Evolutionary conservation across 345 rosid genomes (phyloP).

Genomic region (Turnera subulata): DNA sequence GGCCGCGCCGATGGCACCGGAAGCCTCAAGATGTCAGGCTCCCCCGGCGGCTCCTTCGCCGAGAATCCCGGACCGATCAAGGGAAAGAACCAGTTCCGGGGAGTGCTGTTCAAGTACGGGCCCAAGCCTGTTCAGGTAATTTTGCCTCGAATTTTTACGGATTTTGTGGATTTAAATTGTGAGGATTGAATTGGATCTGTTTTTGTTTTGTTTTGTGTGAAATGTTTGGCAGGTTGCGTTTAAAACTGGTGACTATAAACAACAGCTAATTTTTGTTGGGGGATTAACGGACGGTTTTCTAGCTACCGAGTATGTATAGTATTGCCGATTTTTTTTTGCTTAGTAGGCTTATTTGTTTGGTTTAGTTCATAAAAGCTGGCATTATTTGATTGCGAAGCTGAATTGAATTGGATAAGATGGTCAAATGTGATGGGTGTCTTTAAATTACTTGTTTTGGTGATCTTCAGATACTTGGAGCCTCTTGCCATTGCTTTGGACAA

Average conservation of each 20-base stretch:
- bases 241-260: constrained; percentile 85
- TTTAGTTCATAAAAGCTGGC: constrained; percentile 1
- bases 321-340: no score
- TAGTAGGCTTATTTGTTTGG: no score
- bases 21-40: constrained; percentile 33
- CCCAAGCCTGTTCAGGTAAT: constrained; percentile 79
- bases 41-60: constrained; percentile 14
- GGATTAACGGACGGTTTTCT: constrained; percentile 87
- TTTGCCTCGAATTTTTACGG: no score
- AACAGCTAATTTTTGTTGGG: constrained; percentile 82
- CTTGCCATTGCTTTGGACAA: constrained; percentile 85
- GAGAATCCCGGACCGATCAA: constrained; percentile 58
- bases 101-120: constrained; percentile 87
- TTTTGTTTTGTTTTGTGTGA: neutral
- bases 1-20: constrained; percentile 51
- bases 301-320: constrained; percentile 73
- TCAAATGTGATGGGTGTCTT: no score
- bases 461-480: constrained; percentile 84
- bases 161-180: no score
- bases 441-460: constrained; percentile 5
- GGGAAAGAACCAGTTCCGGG: constrained; percentile 91
- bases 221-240: constrained; percentile 66
- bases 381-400: no score
- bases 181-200: neutral
- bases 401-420: no score